phyloP scores from a whole-genome alignment of 805 yeast genomes.

The Sporopachydermia quercuum region DNA sequence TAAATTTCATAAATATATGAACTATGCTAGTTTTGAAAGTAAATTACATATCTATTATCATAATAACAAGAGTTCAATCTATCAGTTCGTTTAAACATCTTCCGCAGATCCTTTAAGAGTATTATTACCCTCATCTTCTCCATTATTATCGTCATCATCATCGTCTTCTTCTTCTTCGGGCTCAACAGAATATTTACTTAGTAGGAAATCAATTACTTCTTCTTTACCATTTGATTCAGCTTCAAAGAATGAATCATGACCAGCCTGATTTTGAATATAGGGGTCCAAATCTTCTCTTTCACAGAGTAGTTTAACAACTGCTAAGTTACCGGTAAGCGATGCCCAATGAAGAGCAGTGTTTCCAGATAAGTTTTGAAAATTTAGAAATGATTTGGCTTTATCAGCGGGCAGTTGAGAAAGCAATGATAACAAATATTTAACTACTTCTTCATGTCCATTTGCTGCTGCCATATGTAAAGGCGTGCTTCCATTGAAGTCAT shows the following conservation, averaged over 20 bases:
- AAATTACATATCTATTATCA: no score
- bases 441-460: slow-evolving; percentile 70
- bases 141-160: slow-evolving; percentile 23
- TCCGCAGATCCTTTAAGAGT: neutral
- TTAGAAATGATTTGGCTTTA: slow-evolving; percentile 32
- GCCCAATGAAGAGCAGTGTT: slow-evolving; percentile 98
- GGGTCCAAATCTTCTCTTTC: slow-evolving; percentile 73
- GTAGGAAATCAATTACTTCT: slow-evolving; percentile 64
- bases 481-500: slow-evolving; percentile 51
- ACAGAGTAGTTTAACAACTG: slow-evolving; percentile 52
- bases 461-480: slow-evolving; percentile 94
- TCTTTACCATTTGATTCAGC: slow-evolving; percentile 70
- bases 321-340: slow-evolving; percentile 70
- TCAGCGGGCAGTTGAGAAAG: slow-evolving; percentile 18
- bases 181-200: slow-evolving; percentile 57
- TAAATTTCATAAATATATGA: no score
- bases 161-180: slow-evolving; percentile 40
- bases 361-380: slow-evolving; percentile 58
- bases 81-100: no score
- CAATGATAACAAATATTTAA: slow-evolving; percentile 40
- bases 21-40: no score
- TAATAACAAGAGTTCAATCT: no score
- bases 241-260: slow-evolving; percentile 76
- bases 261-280: slow-evolving; percentile 54
- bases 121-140: neutral